phyloP scores from a whole-genome alignment of 2,329 filamentous ascomycete species.

The Phyllosticta ampelicida region DNA sequence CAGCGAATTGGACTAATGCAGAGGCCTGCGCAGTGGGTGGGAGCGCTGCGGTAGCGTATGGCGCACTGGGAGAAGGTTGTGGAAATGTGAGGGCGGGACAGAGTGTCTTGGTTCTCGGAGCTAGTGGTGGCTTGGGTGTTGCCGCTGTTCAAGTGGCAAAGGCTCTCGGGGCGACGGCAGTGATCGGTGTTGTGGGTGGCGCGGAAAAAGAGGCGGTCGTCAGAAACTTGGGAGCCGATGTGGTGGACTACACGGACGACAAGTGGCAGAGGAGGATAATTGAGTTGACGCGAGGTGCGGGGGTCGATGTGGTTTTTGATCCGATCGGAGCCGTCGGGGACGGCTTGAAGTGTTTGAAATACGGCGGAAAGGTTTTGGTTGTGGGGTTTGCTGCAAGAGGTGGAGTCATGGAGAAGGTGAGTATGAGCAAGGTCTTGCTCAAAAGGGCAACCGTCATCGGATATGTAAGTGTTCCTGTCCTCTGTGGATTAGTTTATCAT shows the following conservation, averaged over 20 bases:
- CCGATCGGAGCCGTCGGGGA: constrained; percentile 46
- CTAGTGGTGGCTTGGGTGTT: constrained; percentile 45
- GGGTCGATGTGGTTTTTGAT: constrained; percentile 49
- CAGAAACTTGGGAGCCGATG: constrained; percentile 29
- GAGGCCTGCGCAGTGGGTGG: constrained; percentile 45
- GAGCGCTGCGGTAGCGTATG: constrained; percentile 45
- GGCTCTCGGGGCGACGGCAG: constrained; percentile 38
- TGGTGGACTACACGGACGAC: constrained; percentile 31
- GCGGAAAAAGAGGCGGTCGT: constrained; percentile 35
- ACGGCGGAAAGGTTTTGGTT: constrained; percentile 45
- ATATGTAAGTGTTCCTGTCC: constrained; percentile 33
- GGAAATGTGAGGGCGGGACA: constrained; percentile 36
- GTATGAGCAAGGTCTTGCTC: constrained; percentile 44
- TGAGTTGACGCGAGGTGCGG: constrained; percentile 37
- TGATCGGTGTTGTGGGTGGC: constrained; percentile 42
- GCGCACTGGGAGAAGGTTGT: constrained; percentile 32
- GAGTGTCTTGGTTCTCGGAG: constrained; percentile 45
- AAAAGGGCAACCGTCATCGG: constrained; percentile 44
- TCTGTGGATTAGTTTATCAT: neutral
- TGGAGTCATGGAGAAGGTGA: constrained; percentile 43
- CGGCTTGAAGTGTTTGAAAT: constrained; percentile 43
- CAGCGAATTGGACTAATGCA: constrained; percentile 34
- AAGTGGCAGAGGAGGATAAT: constrained; percentile 44
- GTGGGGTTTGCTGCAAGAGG: constrained; percentile 48
- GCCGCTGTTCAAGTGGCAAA: constrained; percentile 47